A percentile compares a stretch with the other conserved stretches of the same genome.
phyloP scores from a whole-genome alignment of 2,329 filamentous ascomycete genomes.

The Chrysoporthe deuterocubensis region DNA sequence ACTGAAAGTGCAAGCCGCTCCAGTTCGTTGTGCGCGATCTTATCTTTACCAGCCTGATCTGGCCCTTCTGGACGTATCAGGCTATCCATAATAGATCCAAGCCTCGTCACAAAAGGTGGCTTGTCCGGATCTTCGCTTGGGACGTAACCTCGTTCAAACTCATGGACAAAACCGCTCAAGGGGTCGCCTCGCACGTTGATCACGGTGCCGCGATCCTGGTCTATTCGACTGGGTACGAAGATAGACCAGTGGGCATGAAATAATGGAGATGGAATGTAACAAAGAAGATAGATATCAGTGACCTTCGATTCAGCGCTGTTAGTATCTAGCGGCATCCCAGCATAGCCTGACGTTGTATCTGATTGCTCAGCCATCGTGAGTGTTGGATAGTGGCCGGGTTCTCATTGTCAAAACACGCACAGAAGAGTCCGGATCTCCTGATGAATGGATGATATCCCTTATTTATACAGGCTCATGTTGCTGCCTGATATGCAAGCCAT shows the following conservation, averaged over 20 bases:
- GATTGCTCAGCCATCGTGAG: too few species aligned
- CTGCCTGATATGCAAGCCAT: not conserved
- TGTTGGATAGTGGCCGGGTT: too few species aligned
- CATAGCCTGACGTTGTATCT: too few species aligned
- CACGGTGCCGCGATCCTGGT: slow-evolving; percentile 11
- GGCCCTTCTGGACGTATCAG: too few species aligned
- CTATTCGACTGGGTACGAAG: slow-evolving; percentile 6
- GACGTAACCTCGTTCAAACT: slow-evolving; percentile 21
- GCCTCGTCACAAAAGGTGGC: slow-evolving; percentile 5
- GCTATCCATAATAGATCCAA: not conserved
- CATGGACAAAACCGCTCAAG: slow-evolving; percentile 17
- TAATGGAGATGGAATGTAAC: slow-evolving; percentile 20
- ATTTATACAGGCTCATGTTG: slow-evolving; percentile 4
- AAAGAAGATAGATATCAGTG: slow-evolving; percentile 17
- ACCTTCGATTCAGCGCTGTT: too few species aligned
- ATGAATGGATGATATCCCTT: not conserved
- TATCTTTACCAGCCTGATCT: not conserved
- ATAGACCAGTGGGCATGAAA: slow-evolving; percentile 21
- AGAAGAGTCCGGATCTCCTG: too few species aligned
- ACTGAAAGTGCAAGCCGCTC: slow-evolving; percentile 16
- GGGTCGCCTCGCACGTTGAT: slow-evolving; percentile 21
- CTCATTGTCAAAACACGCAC: too few species aligned
- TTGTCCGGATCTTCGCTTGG: slow-evolving; percentile 16
- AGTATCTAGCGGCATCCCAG: too few species aligned
- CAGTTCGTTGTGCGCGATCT: not conserved